A percentile compares a stretch with the other conserved stretches of the same genome.
Conservation (phyloP, 2,329 filamentous ascomycete genomes). For the Apiospora arundinis region DNA sequence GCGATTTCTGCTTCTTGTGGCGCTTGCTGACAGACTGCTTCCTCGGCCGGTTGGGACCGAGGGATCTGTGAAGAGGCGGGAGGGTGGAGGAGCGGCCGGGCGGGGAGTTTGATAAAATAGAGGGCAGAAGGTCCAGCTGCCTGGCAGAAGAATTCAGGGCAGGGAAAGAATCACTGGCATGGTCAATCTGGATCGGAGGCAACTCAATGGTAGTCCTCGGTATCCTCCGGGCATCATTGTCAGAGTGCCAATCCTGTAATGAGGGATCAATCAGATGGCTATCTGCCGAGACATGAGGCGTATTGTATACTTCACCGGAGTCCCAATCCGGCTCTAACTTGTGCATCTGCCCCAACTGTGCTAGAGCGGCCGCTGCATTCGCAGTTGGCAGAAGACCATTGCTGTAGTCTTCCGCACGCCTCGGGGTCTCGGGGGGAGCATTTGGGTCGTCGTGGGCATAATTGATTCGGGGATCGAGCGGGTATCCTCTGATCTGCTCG, state of each 20-base stretch:
- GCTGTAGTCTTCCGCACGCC: conserved; percentile 70
- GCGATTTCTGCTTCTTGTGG: conserved; percentile 81
- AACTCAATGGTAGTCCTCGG: conserved; percentile 74
- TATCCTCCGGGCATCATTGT: conserved; percentile 69
- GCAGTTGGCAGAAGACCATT: conserved; percentile 64
- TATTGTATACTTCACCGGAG: conserved; percentile 70
- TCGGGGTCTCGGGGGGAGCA: conserved; percentile 68
- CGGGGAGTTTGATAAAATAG: conserved; percentile 81
- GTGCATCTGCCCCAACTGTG: conserved; percentile 80
- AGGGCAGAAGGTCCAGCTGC: conserved; percentile 79
- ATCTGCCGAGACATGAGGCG: conserved; percentile 19
- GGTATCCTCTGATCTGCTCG: conserved; percentile 52
- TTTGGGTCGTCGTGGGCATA: conserved; percentile 72
- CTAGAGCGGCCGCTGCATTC: conserved; percentile 84
- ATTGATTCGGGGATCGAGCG: conserved; percentile 64
- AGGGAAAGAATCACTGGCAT: conserved; percentile 77
- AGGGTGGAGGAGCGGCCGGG: conserved; percentile 85
- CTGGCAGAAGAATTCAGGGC: conserved; percentile 56
- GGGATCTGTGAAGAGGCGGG: conserved; percentile 78
- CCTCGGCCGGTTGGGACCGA: conserved; percentile 75
- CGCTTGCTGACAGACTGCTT: conserved; percentile 89
- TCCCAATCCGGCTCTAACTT: conserved; percentile 81
- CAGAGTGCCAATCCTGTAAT: conserved; percentile 72
- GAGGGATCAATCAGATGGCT: conserved; percentile 25
- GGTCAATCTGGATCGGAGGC: conserved; percentile 71